These are phyloP conservation scores for Diplotaxis tenuifolia DNA, from an alignment of 345 rosid genomes.

Conservation along the genomic window DNA sequence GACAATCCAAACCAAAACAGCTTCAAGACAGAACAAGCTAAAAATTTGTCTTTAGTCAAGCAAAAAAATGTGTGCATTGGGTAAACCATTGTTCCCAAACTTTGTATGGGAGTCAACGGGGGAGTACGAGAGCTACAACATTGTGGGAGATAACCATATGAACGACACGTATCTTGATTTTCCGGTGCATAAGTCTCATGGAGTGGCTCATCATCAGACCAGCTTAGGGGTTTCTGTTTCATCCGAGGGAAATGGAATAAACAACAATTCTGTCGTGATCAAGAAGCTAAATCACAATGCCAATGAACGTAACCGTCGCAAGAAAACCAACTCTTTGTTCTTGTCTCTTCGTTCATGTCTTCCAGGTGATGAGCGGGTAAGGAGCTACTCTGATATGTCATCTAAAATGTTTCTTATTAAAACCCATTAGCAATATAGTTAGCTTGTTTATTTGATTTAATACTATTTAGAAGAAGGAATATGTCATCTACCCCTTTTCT, in stretches of 20 bases:
- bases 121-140: conserved; percentile 30
- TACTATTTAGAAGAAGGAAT: no score
- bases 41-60: background rate
- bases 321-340: no score
- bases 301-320: no score
- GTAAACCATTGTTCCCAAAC: conserved; percentile 29
- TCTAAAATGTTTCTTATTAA: no score
- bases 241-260: conserved; percentile 23
- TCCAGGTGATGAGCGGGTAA: no score
- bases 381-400: no score
- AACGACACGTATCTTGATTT: conserved; percentile 27
- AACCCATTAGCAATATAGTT: no score
- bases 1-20: background rate
- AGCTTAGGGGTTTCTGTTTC: conserved; percentile 22
- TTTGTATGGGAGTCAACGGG: conserved; percentile 32
- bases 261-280: conserved; percentile 69
- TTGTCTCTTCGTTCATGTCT: no score
- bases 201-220: background rate
- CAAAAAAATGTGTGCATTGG: conserved; percentile 33
- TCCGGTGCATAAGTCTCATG: conserved; percentile 27
- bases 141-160: conserved; percentile 12
- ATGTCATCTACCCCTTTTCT: no score
- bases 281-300: no score
- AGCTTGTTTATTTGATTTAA: no score
- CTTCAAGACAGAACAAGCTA: background rate